A percentile compares a stretch with the other conserved stretches of the same genome.
Evolutionary conservation across 371 early-diverging fungal genomes (phyloP).

Genomic region (Saksenaea vasiformis): DNA sequence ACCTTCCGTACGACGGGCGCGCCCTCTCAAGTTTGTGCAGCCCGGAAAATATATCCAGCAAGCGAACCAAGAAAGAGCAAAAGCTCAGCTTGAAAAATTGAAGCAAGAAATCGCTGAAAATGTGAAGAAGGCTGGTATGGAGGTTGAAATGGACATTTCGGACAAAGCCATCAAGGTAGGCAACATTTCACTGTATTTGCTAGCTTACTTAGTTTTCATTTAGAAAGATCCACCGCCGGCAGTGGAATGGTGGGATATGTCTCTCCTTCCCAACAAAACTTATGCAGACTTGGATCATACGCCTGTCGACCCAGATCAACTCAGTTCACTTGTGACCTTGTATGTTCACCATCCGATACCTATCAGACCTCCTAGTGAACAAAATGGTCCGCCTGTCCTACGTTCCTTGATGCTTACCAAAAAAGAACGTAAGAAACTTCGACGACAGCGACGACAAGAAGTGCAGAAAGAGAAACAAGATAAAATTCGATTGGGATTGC

Average conservation of each 20-base stretch:
- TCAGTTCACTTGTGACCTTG: constrained; percentile 69
- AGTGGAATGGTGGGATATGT: constrained; percentile 97
- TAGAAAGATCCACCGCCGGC: constrained; percentile 76
- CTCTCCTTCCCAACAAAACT: constrained; percentile 70
- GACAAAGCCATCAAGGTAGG: constrained; percentile 73
- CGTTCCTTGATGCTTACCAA: constrained; percentile 89
- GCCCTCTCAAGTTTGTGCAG: constrained; percentile 76
- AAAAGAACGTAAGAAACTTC: constrained; percentile 90
- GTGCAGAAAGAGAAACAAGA: constrained; percentile 92
- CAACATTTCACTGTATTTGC: no score
- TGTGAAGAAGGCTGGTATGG: constrained; percentile 83
- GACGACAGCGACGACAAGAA: constrained; percentile 88
- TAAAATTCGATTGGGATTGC: constrained; percentile 89
- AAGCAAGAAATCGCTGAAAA: constrained; percentile 83
- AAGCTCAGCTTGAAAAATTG: constrained; percentile 80
- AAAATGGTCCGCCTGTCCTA: constrained; percentile 51
- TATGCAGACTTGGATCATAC: constrained; percentile 65
- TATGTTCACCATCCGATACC: constrained; percentile 94
- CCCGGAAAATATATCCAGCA: constrained; percentile 82
- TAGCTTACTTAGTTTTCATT: not conserved
- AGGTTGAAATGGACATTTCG: constrained; percentile 78
- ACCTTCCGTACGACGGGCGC: constrained; percentile 54
- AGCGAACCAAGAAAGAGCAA: constrained; percentile 80
- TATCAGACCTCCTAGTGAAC: constrained; percentile 80
- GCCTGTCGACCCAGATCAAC: constrained; percentile 36